Evolutionary conservation across 2,329 filamentous ascomycete genomes (phyloP).

Genomic region (Clonostachys byssicola): DNA sequence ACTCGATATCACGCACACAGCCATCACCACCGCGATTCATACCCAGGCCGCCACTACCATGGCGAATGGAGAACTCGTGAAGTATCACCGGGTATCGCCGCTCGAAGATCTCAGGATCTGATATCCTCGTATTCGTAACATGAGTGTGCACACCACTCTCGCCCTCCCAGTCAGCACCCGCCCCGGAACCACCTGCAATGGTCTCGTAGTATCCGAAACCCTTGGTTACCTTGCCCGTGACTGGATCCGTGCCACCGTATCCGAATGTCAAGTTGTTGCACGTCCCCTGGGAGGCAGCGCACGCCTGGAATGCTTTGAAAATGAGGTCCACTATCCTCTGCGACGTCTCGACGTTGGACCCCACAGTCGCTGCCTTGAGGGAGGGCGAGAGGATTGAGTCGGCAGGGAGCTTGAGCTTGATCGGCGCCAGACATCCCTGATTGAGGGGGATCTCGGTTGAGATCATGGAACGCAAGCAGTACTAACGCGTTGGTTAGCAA

Average conservation of each 20-base stretch:
- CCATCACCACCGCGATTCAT: conserved; percentile 71
- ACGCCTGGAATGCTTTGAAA: conserved; percentile 69
- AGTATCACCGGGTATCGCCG: conserved; percentile 65
- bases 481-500: conserved; percentile 1
- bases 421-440: conserved; percentile 42
- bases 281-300: conserved; percentile 71
- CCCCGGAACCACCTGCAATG: conserved; percentile 73
- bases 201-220: conserved; percentile 89
- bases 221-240: conserved; percentile 13
- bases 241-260: conserved; percentile 42
- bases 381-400: conserved; percentile 26
- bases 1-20: conserved; percentile 76
- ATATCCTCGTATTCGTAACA: conserved; percentile 85
- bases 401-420: conserved; percentile 14
- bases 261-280: conserved; percentile 80
- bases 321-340: conserved; percentile 56
- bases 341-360: conserved; percentile 23
- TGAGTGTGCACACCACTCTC: conserved; percentile 76
- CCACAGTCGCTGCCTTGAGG: conserved; percentile 21
- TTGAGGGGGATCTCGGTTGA: conserved; percentile 22
- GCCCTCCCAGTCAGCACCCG: conserved; percentile 69
- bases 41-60: conserved; percentile 48
- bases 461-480: conserved; percentile 23
- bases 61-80: conserved; percentile 62
- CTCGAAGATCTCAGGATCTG: conserved; percentile 77